A percentile compares a stretch with the other conserved stretches of the same genome.
Conservation (phyloP, 148 eudicot species). For the Rhododendron vialii region DNA sequence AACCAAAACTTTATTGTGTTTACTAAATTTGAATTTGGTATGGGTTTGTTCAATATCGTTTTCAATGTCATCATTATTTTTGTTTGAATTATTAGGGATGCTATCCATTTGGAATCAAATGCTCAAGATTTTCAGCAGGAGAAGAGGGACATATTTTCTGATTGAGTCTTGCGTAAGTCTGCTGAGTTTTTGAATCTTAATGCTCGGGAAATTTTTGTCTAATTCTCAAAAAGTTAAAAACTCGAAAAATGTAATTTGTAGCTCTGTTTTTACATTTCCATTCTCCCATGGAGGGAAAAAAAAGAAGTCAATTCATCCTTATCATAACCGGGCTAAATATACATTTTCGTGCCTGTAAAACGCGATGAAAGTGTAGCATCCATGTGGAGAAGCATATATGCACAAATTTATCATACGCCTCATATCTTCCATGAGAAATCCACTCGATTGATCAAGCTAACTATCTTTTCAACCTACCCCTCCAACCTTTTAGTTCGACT, state of each 20-base stretch:
- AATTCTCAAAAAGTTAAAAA: background rate
- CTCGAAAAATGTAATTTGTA: background rate
- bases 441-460: background rate
- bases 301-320: no score
- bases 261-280: background rate
- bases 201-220: background rate
- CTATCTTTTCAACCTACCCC: background rate
- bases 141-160: background rate
- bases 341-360: background rate
- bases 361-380: no score
- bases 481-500: background rate
- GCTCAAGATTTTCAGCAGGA: background rate
- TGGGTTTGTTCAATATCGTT: background rate
- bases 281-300: background rate
- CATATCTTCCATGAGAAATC: background rate
- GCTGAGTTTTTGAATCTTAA: background rate
- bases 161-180: background rate
- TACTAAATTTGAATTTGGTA: background rate
- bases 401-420: no score
- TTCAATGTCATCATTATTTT: background rate
- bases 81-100: background rate
- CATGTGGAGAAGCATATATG: no score
- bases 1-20: no score
- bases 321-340: background rate
- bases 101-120: background rate